Conservation (phyloP, 768 basidiomycete species). For the Megacollybia marginata region DNA sequence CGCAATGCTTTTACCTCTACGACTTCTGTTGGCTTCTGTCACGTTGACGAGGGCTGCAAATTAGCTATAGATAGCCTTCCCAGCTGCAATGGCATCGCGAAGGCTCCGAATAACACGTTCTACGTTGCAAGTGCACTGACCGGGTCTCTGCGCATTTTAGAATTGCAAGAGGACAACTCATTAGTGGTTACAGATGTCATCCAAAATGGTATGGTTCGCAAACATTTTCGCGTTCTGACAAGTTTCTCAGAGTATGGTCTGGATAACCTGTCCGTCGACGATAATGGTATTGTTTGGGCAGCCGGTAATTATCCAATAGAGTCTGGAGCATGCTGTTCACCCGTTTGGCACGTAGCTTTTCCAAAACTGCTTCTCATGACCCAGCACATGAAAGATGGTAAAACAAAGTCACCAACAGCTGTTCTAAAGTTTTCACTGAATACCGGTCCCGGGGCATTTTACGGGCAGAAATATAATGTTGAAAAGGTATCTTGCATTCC, state of each 20-base stretch:
- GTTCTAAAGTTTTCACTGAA: constrained; percentile 49
- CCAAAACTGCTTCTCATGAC: constrained; percentile 28
- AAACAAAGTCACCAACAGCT: constrained; percentile 33
- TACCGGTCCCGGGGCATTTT: constrained; percentile 41
- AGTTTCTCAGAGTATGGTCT: constrained; percentile 33
- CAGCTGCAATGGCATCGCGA: constrained; percentile 56
- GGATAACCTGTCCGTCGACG: constrained; percentile 59
- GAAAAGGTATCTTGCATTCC: constrained; percentile 35
- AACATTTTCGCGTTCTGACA: constrained; percentile 1
- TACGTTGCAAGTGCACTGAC: constrained; percentile 45
- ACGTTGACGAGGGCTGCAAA: constrained; percentile 53
- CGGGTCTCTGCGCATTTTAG: constrained; percentile 45
- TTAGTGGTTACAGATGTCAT: constrained; percentile 49
- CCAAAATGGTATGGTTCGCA: constrained; percentile 32
- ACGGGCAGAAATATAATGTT: constrained; percentile 51
- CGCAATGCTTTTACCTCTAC: constrained; percentile 23
- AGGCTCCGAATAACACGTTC: constrained; percentile 43
- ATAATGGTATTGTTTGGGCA: constrained; percentile 53
- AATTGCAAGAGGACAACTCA: constrained; percentile 51
- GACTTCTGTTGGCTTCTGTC: constrained; percentile 59
- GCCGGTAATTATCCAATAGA: constrained; percentile 33
- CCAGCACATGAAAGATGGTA: constrained; percentile 31
- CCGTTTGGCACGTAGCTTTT: constrained; percentile 25
- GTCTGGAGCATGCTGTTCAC: background rate
- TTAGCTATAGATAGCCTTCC: constrained; percentile 42